phyloP scores from a whole-genome alignment of 2,329 filamentous ascomycete genomes.

The Colletotrichum higginsianum region DNA sequence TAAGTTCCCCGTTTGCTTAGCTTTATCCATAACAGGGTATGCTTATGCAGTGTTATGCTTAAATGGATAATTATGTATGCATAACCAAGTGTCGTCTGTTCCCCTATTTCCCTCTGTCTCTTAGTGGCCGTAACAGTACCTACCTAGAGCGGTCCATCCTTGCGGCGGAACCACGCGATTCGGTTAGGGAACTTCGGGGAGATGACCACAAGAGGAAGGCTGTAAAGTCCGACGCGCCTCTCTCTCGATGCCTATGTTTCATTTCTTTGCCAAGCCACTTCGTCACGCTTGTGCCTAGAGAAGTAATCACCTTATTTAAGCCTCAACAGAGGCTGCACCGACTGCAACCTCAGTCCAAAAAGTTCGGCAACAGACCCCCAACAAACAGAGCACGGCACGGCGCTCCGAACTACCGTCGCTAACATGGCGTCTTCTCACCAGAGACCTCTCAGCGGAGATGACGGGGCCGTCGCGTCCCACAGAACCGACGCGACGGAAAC shows the following conservation, averaged over 20 bases:
- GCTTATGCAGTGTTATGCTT: no score
- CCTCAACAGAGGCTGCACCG: background rate
- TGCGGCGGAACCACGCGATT: no score
- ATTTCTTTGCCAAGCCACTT: background rate
- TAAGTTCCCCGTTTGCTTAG: no score
- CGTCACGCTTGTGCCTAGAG: background rate
- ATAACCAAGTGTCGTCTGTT: no score
- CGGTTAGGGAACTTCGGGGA: no score
- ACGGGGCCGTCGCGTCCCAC: background rate
- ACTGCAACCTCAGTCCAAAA: background rate
- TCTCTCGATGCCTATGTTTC: background rate
- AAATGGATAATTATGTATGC: no score
- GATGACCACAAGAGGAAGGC: slow-evolving; percentile 3
- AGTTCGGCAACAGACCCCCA: background rate
- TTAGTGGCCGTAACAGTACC: no score
- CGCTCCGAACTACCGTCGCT: background rate
- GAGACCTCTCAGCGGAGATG: background rate
- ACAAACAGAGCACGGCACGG: background rate
- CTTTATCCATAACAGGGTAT: no score
- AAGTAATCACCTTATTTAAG: background rate
- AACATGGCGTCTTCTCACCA: slow-evolving; percentile 13
- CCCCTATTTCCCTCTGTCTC: no score
- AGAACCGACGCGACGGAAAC: slow-evolving; percentile 21
- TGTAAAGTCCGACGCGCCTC: background rate
- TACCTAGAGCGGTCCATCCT: no score